phyloP scores from a whole-genome alignment of 202 grass and related monocot genomes.

The Musa balbisiana region DNA sequence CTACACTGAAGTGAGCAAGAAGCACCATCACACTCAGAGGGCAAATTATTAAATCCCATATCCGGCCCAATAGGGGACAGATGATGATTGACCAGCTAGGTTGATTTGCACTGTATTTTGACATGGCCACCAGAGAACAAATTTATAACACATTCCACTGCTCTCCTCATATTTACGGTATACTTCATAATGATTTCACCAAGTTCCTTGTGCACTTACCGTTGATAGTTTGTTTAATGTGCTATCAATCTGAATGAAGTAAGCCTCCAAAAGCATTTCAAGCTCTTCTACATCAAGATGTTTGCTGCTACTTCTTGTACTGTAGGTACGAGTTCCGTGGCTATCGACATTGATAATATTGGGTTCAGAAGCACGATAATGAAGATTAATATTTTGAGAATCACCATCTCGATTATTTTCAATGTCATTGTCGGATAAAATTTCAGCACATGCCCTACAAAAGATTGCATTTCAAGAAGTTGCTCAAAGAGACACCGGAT shows the following conservation, averaged over 20 bases:
- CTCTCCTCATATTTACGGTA: no score
- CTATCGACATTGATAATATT: background rate
- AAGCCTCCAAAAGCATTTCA: slow-evolving; percentile 23
- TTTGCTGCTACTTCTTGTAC: slow-evolving; percentile 21
- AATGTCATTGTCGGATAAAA: background rate
- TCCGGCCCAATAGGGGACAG: no score
- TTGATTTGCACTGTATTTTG: no score
- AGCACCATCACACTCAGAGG: no score
- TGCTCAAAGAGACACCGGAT: background rate
- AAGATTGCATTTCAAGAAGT: background rate
- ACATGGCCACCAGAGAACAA: no score
- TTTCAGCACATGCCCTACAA: background rate
- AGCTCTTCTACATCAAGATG: slow-evolving; percentile 16
- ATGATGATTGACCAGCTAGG: no score
- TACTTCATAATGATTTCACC: no score
- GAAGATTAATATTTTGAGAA: background rate
- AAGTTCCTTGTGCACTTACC: background rate
- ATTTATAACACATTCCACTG: no score
- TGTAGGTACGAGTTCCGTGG: slow-evolving; percentile 13
- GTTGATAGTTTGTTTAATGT: slow-evolving; percentile 19
- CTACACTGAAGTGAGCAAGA: no score
- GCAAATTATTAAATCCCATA: no score
- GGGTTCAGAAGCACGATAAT: background rate
- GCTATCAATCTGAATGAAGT: slow-evolving; percentile 19
- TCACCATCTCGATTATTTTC: background rate